These are phyloP conservation scores for Byssochlamys sp. DNA, from an alignment of 2,329 filamentous ascomycete species.

Conservation along the genomic window DNA sequence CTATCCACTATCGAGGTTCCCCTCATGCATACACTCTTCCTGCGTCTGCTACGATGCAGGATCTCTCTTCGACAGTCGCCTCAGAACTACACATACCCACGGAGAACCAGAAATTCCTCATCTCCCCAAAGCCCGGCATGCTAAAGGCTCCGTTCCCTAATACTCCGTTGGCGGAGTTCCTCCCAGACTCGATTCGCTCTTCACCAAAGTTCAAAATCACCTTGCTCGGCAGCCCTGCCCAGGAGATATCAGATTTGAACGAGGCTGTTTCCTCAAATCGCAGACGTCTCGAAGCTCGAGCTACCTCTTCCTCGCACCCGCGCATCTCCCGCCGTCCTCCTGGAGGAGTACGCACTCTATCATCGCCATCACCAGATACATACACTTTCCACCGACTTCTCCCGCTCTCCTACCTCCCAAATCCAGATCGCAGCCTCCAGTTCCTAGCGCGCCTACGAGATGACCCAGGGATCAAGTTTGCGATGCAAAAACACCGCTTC, in stretches of 20 bases:
- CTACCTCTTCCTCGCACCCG: conserved; percentile 9
- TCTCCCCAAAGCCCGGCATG: conserved; percentile 39
- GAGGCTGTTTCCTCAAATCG: conserved; percentile 20
- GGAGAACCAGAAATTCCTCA: conserved; percentile 37
- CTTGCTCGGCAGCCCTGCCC: conserved; percentile 34
- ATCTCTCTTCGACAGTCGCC: conserved; percentile 29
- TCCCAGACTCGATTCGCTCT: conserved; percentile 15
- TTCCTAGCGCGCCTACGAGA: conserved; percentile 68
- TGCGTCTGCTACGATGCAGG: conserved; percentile 41
- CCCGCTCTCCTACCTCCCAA: conserved; percentile 67
- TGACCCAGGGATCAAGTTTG: conserved; percentile 73
- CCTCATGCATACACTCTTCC: conserved; percentile 41
- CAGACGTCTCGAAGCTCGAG: conserved; percentile 21
- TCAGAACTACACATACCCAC: conserved; percentile 28
- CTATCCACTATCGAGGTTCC: conserved; percentile 47
- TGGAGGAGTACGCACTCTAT: conserved; percentile 21
- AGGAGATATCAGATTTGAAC: conserved; percentile 36
- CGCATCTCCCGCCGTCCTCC: conserved; percentile 3
- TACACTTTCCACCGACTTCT: conserved; percentile 76
- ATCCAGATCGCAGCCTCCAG: conserved; percentile 58
- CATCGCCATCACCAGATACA: conserved; percentile 44
- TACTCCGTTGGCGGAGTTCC: conserved; percentile 22
- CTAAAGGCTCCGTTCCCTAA: conserved; percentile 36
- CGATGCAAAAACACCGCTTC: conserved; percentile 79
- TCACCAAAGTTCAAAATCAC: conserved; percentile 38